phyloP scores from a whole-genome alignment of 495 filamentous ascomycete species.

The Peziza echinospora region DNA sequence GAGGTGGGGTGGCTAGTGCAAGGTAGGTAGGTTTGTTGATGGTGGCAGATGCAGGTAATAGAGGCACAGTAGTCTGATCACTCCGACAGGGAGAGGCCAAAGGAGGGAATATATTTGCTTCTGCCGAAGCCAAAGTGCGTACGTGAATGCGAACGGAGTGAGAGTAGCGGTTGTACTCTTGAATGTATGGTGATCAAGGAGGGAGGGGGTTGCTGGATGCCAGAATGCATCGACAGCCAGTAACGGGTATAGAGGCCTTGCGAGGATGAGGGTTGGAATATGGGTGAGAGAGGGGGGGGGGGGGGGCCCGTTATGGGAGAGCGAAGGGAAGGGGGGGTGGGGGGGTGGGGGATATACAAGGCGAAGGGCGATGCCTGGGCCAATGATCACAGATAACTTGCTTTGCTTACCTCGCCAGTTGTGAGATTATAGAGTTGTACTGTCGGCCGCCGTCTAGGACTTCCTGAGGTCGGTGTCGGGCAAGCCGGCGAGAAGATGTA shows the following conservation, averaged over 20 bases:
- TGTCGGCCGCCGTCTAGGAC: background rate
- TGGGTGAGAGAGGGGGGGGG: background rate
- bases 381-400: background rate
- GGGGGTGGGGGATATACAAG: background rate
- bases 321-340: background rate
- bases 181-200: no score
- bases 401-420: background rate
- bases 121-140: no score
- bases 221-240: no score
- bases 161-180: no score
- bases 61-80: no score
- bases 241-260: no score
- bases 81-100: no score
- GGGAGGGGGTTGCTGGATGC: no score
- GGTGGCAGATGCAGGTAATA: background rate
- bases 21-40: background rate
- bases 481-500: background rate
- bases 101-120: no score
- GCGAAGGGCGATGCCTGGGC: background rate
- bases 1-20: background rate
- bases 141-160: no score
- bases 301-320: background rate
- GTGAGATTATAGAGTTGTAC: background rate
- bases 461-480: background rate
- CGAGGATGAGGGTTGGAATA: background rate